A percentile compares a stretch with the other conserved stretches of the same genome.
Evolutionary conservation across 176 grass and related monocot species (phyloP).

Genomic region (Chrysopogon serrulatus): DNA sequence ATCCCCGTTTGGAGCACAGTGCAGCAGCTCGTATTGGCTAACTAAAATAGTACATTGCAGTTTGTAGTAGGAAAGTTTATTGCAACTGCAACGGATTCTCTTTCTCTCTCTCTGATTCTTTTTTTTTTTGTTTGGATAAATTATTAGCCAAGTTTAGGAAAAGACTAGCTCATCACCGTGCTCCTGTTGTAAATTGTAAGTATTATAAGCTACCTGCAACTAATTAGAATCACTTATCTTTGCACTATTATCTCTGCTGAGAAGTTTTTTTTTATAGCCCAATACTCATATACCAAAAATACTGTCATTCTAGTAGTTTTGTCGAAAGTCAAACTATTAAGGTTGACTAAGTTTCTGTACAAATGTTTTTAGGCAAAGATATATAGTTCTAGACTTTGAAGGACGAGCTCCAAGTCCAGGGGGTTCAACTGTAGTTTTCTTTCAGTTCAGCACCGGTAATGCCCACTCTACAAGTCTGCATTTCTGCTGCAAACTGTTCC

Average conservation of each 20-base stretch:
- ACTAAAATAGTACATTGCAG: background rate
- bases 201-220: no score
- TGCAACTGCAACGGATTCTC: background rate
- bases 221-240: no score
- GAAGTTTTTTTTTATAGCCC: background rate
- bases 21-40: background rate
- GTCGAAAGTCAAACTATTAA: background rate
- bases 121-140: background rate
- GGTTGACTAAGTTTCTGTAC: background rate
- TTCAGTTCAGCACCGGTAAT: background rate
- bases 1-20: background rate
- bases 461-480: background rate
- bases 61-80: background rate
- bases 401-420: background rate
- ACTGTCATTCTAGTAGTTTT: background rate
- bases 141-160: background rate
- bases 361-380: background rate
- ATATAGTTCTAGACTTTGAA: background rate
- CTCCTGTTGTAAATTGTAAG: background rate
- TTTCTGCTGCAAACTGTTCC: background rate
- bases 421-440: slow-evolving; percentile 16
- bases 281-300: background rate
- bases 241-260: background rate
- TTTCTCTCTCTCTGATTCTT: background rate
- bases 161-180: background rate